A percentile compares a stretch with the other conserved stretches of the same genome.
Evolutionary conservation across 2,329 filamentous ascomycete genomes (phyloP).

Genomic region (Blastomyces silverae): DNA sequence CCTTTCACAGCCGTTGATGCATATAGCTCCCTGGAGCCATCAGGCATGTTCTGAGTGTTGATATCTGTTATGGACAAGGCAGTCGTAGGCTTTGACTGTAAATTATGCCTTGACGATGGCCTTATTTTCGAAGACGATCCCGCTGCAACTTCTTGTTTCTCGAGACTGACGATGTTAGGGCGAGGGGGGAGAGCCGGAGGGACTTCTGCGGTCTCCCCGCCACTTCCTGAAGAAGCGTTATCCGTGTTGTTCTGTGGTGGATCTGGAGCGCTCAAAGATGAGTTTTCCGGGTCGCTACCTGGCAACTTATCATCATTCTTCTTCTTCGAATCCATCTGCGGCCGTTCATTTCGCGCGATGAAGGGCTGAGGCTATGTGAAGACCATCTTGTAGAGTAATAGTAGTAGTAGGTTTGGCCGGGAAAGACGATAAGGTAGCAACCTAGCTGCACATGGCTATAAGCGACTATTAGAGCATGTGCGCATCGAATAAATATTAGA

Average conservation of each 20-base stretch:
- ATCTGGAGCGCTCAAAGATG: not conserved
- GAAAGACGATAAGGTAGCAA: not conserved
- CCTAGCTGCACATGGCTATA: not conserved
- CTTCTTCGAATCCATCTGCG: constrained; percentile 15
- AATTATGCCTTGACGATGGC: constrained; percentile 30
- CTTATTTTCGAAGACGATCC: constrained; percentile 31
- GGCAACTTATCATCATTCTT: constrained; percentile 1
- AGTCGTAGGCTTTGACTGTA: constrained; percentile 67
- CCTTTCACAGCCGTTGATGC: constrained; percentile 37
- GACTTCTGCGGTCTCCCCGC: constrained; percentile 27
- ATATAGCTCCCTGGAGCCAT: constrained; percentile 61
- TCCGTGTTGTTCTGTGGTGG: not conserved
- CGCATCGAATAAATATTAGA: not conserved
- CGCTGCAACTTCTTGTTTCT: constrained; percentile 31
- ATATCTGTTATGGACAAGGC: constrained; percentile 76
- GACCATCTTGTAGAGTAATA: not conserved
- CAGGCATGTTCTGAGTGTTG: constrained; percentile 66
- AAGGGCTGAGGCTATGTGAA: not conserved
- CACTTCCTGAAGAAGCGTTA: constrained; percentile 17
- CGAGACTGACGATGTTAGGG: constrained; percentile 33
- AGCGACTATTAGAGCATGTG: no score
- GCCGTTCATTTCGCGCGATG: constrained; percentile 13
- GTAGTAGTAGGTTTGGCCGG: no score
- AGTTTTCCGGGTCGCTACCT: not conserved
- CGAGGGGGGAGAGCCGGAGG: constrained; percentile 45